phyloP scores from a whole-genome alignment of 1,139 yeast species.

The Diutina mesorugosa region DNA sequence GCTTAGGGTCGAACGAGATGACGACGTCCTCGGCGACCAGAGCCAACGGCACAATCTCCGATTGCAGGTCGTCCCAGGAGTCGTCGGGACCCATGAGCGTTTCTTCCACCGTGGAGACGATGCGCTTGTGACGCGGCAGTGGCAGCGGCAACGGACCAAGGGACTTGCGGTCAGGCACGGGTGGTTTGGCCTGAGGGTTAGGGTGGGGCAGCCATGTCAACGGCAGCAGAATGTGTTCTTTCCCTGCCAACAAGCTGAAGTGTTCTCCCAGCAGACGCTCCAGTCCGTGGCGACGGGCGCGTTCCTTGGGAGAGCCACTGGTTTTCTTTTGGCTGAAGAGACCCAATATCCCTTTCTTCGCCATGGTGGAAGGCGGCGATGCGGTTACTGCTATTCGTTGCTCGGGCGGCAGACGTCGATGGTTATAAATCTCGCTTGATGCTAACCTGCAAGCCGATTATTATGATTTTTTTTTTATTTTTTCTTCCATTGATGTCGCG shows the following conservation, averaged over 20 bases:
- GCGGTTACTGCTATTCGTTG: background rate
- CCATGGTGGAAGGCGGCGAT: background rate
- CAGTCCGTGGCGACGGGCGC: background rate
- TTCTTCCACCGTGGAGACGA: background rate
- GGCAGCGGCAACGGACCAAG: background rate
- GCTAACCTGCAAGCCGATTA: background rate
- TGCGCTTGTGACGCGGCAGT: background rate
- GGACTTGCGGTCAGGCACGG: background rate
- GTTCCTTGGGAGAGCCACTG: background rate
- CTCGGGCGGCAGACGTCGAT: background rate
- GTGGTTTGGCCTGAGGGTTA: background rate
- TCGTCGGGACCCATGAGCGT: background rate
- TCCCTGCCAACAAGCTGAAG: background rate
- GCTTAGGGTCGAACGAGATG: background rate
- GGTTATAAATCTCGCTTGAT: background rate
- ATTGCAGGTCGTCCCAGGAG: background rate
- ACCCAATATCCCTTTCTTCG: background rate
- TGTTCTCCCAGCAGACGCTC: background rate
- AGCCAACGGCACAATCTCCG: background rate
- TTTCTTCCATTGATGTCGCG: background rate
- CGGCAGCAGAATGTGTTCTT: background rate
- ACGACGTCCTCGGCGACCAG: background rate
- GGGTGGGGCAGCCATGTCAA: background rate
- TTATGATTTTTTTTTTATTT: no score
- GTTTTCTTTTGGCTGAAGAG: background rate